Evolutionary conservation across 2,329 filamentous ascomycete species (phyloP).

Genomic region (Talaromyces albobiverticillius): DNA sequence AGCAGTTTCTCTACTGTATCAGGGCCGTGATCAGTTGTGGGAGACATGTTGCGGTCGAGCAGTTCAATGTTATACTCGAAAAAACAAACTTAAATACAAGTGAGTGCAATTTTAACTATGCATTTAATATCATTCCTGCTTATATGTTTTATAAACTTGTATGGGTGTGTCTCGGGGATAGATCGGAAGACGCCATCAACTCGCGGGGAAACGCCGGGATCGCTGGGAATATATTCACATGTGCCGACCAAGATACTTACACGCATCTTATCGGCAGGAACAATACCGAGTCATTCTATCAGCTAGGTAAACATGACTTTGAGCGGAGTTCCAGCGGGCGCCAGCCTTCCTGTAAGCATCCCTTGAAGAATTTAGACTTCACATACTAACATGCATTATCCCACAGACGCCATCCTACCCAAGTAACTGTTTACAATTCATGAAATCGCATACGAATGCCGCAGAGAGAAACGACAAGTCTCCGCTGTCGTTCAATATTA

Average conservation of each 20-base stretch:
- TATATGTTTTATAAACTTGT: too few relatives aligned
- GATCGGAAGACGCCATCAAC: too few relatives aligned
- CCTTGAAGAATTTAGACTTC: background rate
- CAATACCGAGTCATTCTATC: too few relatives aligned
- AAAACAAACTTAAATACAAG: too few relatives aligned
- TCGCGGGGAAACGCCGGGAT: too few relatives aligned
- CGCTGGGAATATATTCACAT: too few relatives aligned
- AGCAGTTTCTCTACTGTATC: conserved; percentile 21
- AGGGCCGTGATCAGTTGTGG: background rate
- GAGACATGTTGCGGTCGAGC: background rate
- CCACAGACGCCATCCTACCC: background rate
- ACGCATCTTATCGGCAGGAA: too few relatives aligned
- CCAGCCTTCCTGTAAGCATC: background rate
- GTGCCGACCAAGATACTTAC: too few relatives aligned
- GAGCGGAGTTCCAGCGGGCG: background rate
- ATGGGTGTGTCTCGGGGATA: too few relatives aligned
- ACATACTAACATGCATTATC: background rate
- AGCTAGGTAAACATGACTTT: background rate
- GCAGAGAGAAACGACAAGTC: too few relatives aligned
- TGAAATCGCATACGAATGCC: background rate
- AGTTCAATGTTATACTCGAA: background rate
- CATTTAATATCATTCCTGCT: too few relatives aligned
- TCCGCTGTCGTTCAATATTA: background rate
- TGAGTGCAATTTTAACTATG: too few relatives aligned
- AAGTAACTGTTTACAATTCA: background rate